Evolutionary conservation across 495 filamentous ascomycete genomes (phyloP), one percentile per base, ranked within the genome.

Genomic region (Evernia prunastri): DNA sequence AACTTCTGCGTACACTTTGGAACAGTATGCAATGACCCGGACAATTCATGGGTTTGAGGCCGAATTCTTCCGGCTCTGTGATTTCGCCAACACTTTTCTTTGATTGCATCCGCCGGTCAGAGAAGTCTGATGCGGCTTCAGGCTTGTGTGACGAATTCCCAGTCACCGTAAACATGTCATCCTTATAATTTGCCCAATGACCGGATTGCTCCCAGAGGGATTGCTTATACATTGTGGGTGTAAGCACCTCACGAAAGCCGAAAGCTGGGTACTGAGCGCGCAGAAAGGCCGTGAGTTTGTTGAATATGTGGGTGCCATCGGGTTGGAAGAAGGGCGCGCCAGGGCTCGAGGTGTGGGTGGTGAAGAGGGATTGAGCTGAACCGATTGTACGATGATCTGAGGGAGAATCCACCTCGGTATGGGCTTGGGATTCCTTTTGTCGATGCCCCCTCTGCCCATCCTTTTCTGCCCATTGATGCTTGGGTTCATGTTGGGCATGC

Each of bases 21-120:
- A 96, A 97, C 39, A 97, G 84, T 56, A 97, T 77, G 75, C 92
- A 97, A 74, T 97, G 92, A 17, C 92, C 92, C 0, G 92, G 92
- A 72, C 92, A 97, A 70, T 97, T 97, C 92, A 97, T 97, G 29
- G 92, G 92, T 72, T 97, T 97, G 58, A 97, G 80, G 4, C 90
- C 91, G 72, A 92, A 97, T 58, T 91, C 87, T 67, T 89, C 88
- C 57, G 89, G 82, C 65, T 90, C 85, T 58, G 81, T 81, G 8
- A 70, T 58, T 59, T 84, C 78, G 10, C 75, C 75, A n/a, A 40
- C 40, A 0, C 75, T 71, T 27, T 69, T 73, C 5, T 77, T 72
- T 1, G 58, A 29, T 29, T 66, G 59, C 37, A 62, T 12, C 36
- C 12, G 35, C 29, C 43, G 47, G 25, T 27, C 20, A 4, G 20